Base-by-base conservation (phyloP, 1,284 basidiomycete species). In the Leccinum solheimii region DNA sequence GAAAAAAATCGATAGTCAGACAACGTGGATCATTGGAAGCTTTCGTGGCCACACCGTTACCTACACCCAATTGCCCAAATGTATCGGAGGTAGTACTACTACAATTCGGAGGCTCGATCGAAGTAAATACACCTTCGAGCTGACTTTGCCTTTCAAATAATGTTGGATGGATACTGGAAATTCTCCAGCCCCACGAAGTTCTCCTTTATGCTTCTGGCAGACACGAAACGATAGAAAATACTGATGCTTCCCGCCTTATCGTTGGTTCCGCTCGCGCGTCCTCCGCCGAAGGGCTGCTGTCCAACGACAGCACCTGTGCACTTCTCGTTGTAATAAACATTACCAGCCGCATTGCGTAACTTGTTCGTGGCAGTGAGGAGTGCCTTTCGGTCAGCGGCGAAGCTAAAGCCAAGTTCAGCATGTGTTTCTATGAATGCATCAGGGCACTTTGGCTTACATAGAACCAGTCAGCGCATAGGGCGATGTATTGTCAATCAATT, bases 231-330 rank as follows among this genome's bases (percentile, higher is more conserved):
- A 77, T 91, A 94, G 80, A 93, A 96, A 74, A 98, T 92, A 69
- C 84, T 86, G 67, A 95, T 89, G 66, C 91, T 94, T 14, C 97
- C 97, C 1, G 95, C 93, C 82, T 98, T 99, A 79, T 99, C 97
- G 81, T 98, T 98, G 66, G 97, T 99, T 32, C 97, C 97, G 69
- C 91, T 94, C 23, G 86, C 94, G 53, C 97, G 86, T 6, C 88
- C 94, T 60, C 97, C 97, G 59, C 97, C 97, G 75, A 99, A 99
- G 6, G 97, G 95, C 78, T 99, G 97, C 76, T 98, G 95, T 6
- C 93, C 94, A 30, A 97, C 94, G 54, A 94, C 92, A 27, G 97
- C 97, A 62, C 97, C 97, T 0, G 97, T 98, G 78, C 93, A 97
- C 75, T 95, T 96, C 72, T 96, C 94, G 78, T 96, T 97, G 80